These are phyloP conservation scores for Pseudocercospora fuligena DNA, from an alignment of 2,329 filamentous ascomycete species.

Conservation along the genomic window DNA sequence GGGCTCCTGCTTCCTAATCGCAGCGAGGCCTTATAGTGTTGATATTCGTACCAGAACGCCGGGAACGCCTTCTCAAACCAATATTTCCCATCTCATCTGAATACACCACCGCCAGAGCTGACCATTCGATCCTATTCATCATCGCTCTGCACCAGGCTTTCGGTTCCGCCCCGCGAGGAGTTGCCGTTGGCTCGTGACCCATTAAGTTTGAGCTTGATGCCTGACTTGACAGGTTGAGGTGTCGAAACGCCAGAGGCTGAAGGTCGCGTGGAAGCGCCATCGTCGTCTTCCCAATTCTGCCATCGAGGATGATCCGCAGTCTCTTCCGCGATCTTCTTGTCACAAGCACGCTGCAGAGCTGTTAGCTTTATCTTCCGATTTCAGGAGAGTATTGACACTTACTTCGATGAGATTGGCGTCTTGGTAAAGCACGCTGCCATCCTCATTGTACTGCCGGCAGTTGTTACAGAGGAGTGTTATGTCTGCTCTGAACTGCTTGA, in stretches of 20 bases:
- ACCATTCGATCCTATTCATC: conserved; percentile 50
- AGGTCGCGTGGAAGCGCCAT: conserved; percentile 56
- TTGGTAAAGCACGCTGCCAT: conserved; percentile 86
- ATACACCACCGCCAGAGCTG: background rate
- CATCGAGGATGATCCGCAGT: conserved; percentile 61
- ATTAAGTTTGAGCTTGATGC: conserved; percentile 72
- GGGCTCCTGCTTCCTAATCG: conserved; percentile 4
- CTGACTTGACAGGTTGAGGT: conserved; percentile 57
- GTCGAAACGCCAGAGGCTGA: conserved; percentile 63
- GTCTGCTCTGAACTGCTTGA: conserved; percentile 81
- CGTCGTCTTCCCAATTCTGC: conserved; percentile 59
- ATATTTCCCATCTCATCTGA: background rate
- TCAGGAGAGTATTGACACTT: conserved; percentile 45
- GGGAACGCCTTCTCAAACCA: background rate
- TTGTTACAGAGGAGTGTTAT: conserved; percentile 85
- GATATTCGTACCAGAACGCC: background rate
- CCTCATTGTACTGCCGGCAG: conserved; percentile 95
- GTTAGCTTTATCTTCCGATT: conserved; percentile 12
- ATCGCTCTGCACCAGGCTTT: conserved; percentile 57
- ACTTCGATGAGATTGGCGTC: conserved; percentile 95
- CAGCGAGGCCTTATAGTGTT: conserved; percentile 7
- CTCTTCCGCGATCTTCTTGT: conserved; percentile 59
- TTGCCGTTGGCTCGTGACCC: conserved; percentile 50
- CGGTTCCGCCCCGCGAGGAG: conserved; percentile 46
- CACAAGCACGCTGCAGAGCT: conserved; percentile 43